Evolutionary conservation across 495 filamentous ascomycete genomes (phyloP), one percentile per base, ranked within the genome.

Genomic region (Aspergillus indologenus): DNA sequence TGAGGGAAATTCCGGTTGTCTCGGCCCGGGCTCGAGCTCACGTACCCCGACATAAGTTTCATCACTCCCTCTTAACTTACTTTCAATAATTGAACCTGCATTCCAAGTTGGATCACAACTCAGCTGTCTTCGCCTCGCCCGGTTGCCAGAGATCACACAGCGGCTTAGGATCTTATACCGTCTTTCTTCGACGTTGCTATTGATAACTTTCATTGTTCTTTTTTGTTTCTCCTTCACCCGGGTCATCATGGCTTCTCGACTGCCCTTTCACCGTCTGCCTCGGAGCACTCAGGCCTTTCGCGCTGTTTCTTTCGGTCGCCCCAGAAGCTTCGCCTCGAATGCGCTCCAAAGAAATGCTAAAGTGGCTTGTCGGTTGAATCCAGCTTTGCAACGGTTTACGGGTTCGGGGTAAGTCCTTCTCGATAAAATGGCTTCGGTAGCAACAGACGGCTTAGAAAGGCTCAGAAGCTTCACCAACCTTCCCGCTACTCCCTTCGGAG

Each of bases 241-340:
- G 45, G 42, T 62, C 58, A 72, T 44, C 60, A 78, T 78, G 75
- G 68, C 73, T 72, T 72, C 71, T 72, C 72, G 75, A 66, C 65
- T 78, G 62, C 67, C 73, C 49, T 59, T 75, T 50, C 64, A 67
- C 60, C 73, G 71, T 65, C 68, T 78, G 58, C 51, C 69, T 59
- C 69, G 70, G 46, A 54, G 62, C 54, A 61, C 66, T 47, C 60
- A 62, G 61, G 67, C 54, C 21, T 58, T 55, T 18, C 61, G 63
- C 47, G 29, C 45, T 45, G 18, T 62, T 22, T 55, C 52, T 46
- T 17, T 49, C 17, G 51, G 49, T 40, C 18, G 45, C 24, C 58
- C 47, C 47, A 66, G 65, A 56, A 65, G 45, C 51, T 48, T 66
- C n/a, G 53, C 58, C 18, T 66, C 63, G 14, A 34, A 43, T 34